Evolutionary conservation across 1,284 basidiomycete genomes (phyloP).

Genomic region (Moesziomyces parantarcticus): DNA sequence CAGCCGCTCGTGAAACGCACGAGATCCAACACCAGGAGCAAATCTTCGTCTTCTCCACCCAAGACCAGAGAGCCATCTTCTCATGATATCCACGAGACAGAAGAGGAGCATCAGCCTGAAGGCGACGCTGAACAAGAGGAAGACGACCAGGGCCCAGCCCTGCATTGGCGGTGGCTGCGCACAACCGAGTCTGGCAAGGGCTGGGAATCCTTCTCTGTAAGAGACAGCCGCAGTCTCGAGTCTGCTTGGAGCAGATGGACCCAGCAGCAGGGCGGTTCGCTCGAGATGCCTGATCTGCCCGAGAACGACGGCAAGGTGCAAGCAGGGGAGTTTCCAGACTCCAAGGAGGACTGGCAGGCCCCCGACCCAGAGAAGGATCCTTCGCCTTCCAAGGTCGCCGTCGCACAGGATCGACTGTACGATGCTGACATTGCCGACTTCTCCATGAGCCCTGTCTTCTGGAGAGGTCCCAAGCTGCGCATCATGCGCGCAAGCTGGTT

Average conservation of each 20-base stretch:
- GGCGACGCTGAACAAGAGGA: not conserved
- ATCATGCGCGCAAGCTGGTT: slow-evolving; percentile 73
- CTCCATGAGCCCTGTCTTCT: slow-evolving; percentile 70
- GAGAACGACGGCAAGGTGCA: slow-evolving; percentile 41
- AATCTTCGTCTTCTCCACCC: slow-evolving; percentile 19
- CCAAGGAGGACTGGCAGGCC: slow-evolving; percentile 22
- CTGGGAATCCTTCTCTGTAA: slow-evolving; percentile 40
- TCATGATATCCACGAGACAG: slow-evolving; percentile 23
- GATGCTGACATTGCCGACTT: slow-evolving; percentile 54
- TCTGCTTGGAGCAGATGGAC: slow-evolving; percentile 40
- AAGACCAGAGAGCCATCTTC: slow-evolving; percentile 13
- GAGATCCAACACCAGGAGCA: slow-evolving; percentile 25
- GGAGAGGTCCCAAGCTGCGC: slow-evolving; percentile 71
- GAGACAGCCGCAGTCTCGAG: slow-evolving; percentile 41
- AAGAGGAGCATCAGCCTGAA: slow-evolving; percentile 19
- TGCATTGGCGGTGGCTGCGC: slow-evolving; percentile 41
- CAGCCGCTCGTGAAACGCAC: slow-evolving; percentile 27
- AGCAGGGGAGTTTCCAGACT: slow-evolving; percentile 29
- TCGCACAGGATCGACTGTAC: slow-evolving; percentile 48
- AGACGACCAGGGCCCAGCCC: slow-evolving; percentile 27
- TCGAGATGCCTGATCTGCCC: slow-evolving; percentile 28
- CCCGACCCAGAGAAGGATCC: slow-evolving; percentile 39
- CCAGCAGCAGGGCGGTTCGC: slow-evolving; percentile 30
- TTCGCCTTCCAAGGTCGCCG: slow-evolving; percentile 45
- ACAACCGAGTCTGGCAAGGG: slow-evolving; percentile 32